phyloP scores from a whole-genome alignment of 1,284 basidiomycete genomes.

The Phaffia rhodozyma region DNA sequence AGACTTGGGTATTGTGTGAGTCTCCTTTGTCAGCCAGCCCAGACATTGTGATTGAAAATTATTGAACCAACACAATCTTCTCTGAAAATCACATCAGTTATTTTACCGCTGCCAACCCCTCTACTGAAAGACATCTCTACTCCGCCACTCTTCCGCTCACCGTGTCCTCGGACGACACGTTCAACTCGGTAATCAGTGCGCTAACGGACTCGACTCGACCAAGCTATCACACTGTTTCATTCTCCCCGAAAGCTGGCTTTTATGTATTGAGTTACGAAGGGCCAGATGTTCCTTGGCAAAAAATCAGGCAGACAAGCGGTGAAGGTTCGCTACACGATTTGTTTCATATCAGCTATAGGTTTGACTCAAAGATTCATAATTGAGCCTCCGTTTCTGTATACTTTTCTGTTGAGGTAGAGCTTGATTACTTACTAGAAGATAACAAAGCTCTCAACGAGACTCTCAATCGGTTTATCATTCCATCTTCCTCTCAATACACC shows the following conservation, averaged over 20 bases:
- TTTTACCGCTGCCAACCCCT: conserved; percentile 73
- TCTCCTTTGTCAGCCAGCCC: conserved; percentile 22
- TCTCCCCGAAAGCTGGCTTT: conserved; percentile 73
- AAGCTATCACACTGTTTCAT: conserved; percentile 54
- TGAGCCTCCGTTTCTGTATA: not conserved
- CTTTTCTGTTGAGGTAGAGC: conserved; percentile 35
- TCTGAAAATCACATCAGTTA: conserved; percentile 44
- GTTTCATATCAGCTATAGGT: not conserved
- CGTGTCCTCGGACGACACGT: conserved; percentile 20
- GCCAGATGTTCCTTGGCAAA: conserved; percentile 77
- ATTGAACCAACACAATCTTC: not conserved
- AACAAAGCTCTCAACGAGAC: conserved; percentile 64
- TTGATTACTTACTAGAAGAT: conserved; percentile 53
- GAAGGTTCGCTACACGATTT: conserved; percentile 35
- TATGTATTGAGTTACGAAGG: conserved; percentile 71
- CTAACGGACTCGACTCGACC: conserved; percentile 55
- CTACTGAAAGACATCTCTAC: conserved; percentile 73
- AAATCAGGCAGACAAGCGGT: conserved; percentile 53
- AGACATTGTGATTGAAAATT: conserved; percentile 14
- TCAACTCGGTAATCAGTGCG: conserved; percentile 32
- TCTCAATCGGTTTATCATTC: conserved; percentile 55
- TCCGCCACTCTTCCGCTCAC: conserved; percentile 50
- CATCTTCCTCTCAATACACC: conserved; percentile 55
- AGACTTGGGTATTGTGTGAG: conserved; percentile 57
- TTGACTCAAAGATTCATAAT: not conserved